A percentile compares a stretch with the other conserved stretches of the same genome.
phyloP scores from a whole-genome alignment of 2,329 filamentous ascomycete species.

The Colletotrichum sidae region DNA sequence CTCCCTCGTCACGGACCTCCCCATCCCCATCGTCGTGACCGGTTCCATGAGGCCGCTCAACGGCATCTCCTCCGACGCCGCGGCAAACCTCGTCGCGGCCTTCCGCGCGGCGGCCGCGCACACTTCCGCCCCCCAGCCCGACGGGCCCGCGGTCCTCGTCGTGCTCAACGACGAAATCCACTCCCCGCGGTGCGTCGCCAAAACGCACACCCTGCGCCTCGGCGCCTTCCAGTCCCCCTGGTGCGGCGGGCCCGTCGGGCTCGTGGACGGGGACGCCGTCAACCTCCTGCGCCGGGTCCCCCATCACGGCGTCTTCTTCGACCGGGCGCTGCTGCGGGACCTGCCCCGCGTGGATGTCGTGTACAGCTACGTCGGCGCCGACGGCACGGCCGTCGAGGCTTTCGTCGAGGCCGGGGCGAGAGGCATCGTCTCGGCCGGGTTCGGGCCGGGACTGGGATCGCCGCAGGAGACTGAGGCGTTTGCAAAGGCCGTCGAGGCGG shows the following conservation, averaged over 20 bases:
- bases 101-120: conserved; percentile 21
- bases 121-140: too few species aligned
- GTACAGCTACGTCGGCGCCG: conserved; percentile 16
- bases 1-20: conserved; percentile 4
- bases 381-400: neutral
- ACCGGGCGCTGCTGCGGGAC: neutral
- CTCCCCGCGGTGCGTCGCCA: conserved; percentile 13
- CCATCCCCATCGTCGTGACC: conserved; percentile 10
- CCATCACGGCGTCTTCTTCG: neutral
- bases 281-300: neutral
- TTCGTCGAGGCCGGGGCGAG: conserved; percentile 4
- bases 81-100: conserved; percentile 21
- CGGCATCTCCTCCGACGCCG: conserved; percentile 20
- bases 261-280: neutral
- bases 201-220: conserved; percentile 24
- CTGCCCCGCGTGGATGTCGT: conserved; percentile 25
- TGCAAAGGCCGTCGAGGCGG: neutral
- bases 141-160: conserved; percentile 5
- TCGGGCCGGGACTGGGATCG: conserved; percentile 16
- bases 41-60: conserved; percentile 19
- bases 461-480: conserved; percentile 7
- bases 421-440: conserved; percentile 17
- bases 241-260: neutral
- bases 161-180: conserved; percentile 27
- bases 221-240: conserved; percentile 21